Conservation (phyloP, 2,329 filamentous ascomycete genomes). For the Alternaria sp. region DNA sequence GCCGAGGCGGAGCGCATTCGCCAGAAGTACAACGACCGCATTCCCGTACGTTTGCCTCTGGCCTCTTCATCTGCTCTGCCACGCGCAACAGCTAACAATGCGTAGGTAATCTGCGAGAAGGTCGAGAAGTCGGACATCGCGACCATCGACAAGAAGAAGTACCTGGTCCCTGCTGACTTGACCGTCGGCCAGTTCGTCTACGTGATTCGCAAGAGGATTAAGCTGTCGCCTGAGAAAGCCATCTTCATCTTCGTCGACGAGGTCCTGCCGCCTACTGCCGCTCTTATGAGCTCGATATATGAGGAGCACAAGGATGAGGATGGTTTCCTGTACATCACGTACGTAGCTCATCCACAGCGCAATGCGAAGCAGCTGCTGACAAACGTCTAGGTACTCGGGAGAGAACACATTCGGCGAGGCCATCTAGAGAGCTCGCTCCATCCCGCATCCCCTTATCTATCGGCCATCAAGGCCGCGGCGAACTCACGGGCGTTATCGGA, state of each 20-base stretch:
- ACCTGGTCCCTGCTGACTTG: slow-evolving; percentile 94
- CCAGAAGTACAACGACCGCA: slow-evolving; percentile 98
- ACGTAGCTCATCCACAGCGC: slow-evolving; percentile 49
- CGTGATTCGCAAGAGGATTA: slow-evolving; percentile 99
- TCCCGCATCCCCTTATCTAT: slow-evolving; percentile 25
- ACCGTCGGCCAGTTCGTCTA: slow-evolving; percentile 99
- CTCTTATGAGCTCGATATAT: slow-evolving; percentile 99
- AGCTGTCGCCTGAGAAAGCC: slow-evolving; percentile 98
- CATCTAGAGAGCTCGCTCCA: slow-evolving; percentile 38
- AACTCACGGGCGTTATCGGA: slow-evolving; percentile 43
- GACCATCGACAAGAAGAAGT: slow-evolving; percentile 99
- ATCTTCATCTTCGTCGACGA: slow-evolving; percentile 99
- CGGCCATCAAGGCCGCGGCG: slow-evolving; percentile 33
- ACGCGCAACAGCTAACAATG: slow-evolving; percentile 31
- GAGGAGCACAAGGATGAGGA: slow-evolving; percentile 95
- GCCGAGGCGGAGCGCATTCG: slow-evolving; percentile 99
- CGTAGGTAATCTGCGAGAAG: slow-evolving; percentile 98
- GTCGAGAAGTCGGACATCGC: slow-evolving; percentile 99
- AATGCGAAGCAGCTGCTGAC: slow-evolving; percentile 30
- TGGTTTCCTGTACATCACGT: slow-evolving; percentile 98
- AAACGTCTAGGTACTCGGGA: slow-evolving; percentile 77
- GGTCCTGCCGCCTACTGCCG: slow-evolving; percentile 93
- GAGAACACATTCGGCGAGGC: slow-evolving; percentile 93
- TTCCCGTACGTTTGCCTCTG: slow-evolving; percentile 76
- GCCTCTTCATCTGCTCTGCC: not conserved